These are phyloP conservation scores for Paramyrothecium roridum DNA, from an alignment of 2,329 filamentous ascomycete genomes.

Conservation along the genomic window DNA sequence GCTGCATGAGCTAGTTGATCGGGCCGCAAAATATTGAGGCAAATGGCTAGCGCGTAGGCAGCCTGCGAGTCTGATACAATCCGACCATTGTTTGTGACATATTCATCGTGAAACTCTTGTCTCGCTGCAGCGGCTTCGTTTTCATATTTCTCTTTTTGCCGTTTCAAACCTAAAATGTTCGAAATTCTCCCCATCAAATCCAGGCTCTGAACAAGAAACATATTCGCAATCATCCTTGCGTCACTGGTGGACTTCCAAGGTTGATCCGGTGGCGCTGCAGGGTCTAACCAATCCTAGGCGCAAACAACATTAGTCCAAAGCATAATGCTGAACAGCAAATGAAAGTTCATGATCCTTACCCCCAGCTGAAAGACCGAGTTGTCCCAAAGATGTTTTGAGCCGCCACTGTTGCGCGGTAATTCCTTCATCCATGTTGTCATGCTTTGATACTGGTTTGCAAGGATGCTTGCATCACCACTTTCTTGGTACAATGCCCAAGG, in stretches of 20 bases:
- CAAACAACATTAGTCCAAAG: background rate
- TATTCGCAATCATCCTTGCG: conserved; percentile 35
- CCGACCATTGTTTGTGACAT: conserved; percentile 19
- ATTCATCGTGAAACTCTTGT: conserved; percentile 22
- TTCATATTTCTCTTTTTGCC: conserved; percentile 15
- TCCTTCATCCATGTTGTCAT: conserved; percentile 32
- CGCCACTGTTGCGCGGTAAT: background rate
- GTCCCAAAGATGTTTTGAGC: background rate
- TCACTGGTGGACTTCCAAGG: conserved; percentile 32
- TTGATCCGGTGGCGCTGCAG: conserved; percentile 31
- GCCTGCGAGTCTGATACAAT: conserved; percentile 34
- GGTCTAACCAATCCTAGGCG: conserved; percentile 40
- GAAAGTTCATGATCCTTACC: conserved; percentile 21
- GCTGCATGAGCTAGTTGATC: conserved; percentile 20
- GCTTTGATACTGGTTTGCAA: conserved; percentile 31
- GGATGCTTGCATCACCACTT: conserved; percentile 29
- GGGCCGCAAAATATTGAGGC: conserved; percentile 27
- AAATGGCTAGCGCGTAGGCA: conserved; percentile 28
- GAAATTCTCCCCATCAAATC: conserved; percentile 29
- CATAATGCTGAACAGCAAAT: conserved; percentile 16
- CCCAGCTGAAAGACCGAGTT: conserved; percentile 26
- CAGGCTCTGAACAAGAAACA: conserved; percentile 38
- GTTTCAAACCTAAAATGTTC: conserved; percentile 19
- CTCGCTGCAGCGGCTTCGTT: conserved; percentile 12
- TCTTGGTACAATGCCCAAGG: conserved; percentile 33